These are phyloP conservation scores for Westerdykella sp. DNA, from an alignment of 2,329 filamentous ascomycete genomes.

Conservation along the genomic window DNA sequence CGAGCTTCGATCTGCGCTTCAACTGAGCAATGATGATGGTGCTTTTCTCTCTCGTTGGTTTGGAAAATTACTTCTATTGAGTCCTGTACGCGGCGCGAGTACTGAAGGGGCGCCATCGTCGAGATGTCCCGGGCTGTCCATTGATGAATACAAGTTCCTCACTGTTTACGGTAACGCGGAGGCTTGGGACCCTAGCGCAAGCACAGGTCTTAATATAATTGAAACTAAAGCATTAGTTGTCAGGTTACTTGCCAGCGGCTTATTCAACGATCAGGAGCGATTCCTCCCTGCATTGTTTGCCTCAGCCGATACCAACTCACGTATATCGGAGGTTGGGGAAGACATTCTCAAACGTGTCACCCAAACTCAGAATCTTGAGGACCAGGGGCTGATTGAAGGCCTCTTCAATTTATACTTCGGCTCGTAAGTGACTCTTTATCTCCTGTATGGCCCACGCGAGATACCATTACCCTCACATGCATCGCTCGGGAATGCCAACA, in stretches of 20 bases:
- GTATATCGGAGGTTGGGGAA: constrained; percentile 77
- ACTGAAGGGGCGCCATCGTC: constrained; percentile 35
- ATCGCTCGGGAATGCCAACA: background rate
- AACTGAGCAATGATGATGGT: constrained; percentile 65
- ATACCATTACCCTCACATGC: background rate
- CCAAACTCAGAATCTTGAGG: constrained; percentile 64
- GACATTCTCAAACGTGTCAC: constrained; percentile 77
- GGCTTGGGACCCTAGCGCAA: constrained; percentile 57
- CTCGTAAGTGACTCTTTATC: constrained; percentile 15
- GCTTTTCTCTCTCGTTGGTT: constrained; percentile 68
- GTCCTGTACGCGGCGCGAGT: constrained; percentile 32
- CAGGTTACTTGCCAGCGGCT: constrained; percentile 72
- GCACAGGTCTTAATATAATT: constrained; percentile 58
- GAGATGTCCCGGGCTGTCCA: constrained; percentile 56
- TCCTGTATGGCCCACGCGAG: background rate
- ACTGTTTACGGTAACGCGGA: constrained; percentile 60
- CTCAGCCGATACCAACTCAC: constrained; percentile 72
- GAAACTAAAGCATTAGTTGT: constrained; percentile 65
- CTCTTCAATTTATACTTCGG: constrained; percentile 70
- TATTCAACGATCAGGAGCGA: constrained; percentile 76
- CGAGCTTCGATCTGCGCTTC: constrained; percentile 59
- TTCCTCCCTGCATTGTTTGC: constrained; percentile 80
- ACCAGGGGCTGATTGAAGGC: constrained; percentile 53
- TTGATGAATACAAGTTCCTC: constrained; percentile 63
- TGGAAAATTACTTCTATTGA: constrained; percentile 67